These are phyloP conservation scores for Dactylellina cionopaga DNA, from an alignment of 2,329 filamentous ascomycete genomes.

Conservation along the genomic window DNA sequence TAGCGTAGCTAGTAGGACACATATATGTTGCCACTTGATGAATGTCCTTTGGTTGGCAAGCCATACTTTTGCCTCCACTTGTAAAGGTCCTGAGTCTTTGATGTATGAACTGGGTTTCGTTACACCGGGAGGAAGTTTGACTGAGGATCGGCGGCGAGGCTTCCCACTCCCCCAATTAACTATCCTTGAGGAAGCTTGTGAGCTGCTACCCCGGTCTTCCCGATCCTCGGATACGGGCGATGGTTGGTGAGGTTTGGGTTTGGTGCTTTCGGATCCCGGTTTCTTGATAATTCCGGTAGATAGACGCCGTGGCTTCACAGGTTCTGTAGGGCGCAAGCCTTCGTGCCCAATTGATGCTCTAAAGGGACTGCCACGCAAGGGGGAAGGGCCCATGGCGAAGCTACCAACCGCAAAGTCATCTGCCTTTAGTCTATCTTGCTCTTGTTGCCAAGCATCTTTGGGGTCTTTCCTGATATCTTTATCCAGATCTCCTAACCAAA, in stretches of 20 bases:
- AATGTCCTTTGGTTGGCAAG: slow-evolving; percentile 98
- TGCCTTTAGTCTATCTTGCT: slow-evolving; percentile 83
- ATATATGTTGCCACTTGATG: slow-evolving; percentile 98
- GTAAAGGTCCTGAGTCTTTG: slow-evolving; percentile 90
- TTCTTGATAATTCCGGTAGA: slow-evolving; percentile 59
- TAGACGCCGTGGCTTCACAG: slow-evolving; percentile 68
- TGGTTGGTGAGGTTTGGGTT: slow-evolving; percentile 1
- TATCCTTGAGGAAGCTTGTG: slow-evolving; percentile 67
- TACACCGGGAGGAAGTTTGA: slow-evolving; percentile 81
- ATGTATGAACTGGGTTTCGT: slow-evolving; percentile 85
- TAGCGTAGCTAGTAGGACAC: slow-evolving; percentile 83
- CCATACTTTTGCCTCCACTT: slow-evolving; percentile 98
- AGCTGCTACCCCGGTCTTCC: slow-evolving; percentile 58
- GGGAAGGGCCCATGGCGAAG: slow-evolving; percentile 70
- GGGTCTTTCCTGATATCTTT: slow-evolving; percentile 94
- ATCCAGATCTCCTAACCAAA: slow-evolving; percentile 93
- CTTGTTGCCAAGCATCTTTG: slow-evolving; percentile 86
- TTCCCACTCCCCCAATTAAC: slow-evolving; percentile 76
- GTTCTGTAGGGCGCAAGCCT: slow-evolving; percentile 70
- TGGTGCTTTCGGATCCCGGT: slow-evolving; percentile 31
- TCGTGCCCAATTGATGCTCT: slow-evolving; percentile 28
- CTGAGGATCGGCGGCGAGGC: slow-evolving; percentile 54
- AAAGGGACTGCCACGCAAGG: slow-evolving; percentile 58
- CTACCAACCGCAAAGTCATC: slow-evolving; percentile 91
- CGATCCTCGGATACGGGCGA: slow-evolving; percentile 58